Evolutionary conservation across 352 stramenopile species (phyloP), one percentile per base, ranked within the genome.

Genomic region (Phytophthora citricola): DNA sequence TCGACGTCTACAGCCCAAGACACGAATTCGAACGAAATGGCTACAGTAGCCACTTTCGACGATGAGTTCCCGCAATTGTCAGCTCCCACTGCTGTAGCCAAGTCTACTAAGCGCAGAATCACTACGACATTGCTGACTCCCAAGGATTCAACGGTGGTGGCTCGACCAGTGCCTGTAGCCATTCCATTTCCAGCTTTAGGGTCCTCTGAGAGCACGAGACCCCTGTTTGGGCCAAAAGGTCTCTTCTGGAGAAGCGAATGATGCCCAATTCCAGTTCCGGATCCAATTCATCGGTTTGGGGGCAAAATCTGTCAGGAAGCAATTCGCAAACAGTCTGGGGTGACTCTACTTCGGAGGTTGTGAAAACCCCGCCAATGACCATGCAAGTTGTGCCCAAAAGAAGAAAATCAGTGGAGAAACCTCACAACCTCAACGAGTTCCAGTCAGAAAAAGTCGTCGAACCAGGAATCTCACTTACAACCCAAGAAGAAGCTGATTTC

Each of bases 181-280:
- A 72, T 77, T 8, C 49, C 67, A 1, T 85, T 82, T 39, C 73
- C 71, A n/a, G 44, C 65, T 8, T 56, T 79, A 8, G 32, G 59
- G 26, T 29, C 47, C 2, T 52, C 58, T 0, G 54, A 71, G 24
- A 67, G 38, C 20, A 59, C 44, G n/a, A 32, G 29, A 9, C 51
- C 55, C 64, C 71, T 6, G 63, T 53, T 10, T 90, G 76, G 77
- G 43, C 67, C 27, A 88, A 83, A 36, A 66, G 55, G 1, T 76
- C 72, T n/a, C 63, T 87, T 14, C 38, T 90, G 4, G 81, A 90
- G 64, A 69, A 69, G 39, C 67, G 81, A 14, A 81, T 87, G 71
- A 4, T 31, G 14, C 26, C 9, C 15, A 48, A 12, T 55, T 36
- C 27, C 4, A 69, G 7, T 41, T 58, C 45, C 12, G 15, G 45